Conservation (phyloP, 2,329 filamentous ascomycete genomes). For the Aspergillus transmontanensis region DNA sequence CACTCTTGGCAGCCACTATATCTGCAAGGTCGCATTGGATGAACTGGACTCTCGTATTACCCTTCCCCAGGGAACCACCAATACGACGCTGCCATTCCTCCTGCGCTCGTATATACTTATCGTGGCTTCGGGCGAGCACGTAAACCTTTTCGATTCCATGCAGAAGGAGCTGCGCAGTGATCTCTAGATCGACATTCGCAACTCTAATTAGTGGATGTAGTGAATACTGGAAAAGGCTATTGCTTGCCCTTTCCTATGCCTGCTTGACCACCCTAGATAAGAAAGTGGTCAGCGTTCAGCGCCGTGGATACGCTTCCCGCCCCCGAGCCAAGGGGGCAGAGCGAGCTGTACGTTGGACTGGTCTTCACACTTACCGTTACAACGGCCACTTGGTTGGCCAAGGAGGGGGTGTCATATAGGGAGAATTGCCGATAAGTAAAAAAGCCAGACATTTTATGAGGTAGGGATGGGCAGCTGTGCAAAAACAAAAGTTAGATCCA, state of each 20-base stretch:
- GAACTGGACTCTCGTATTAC: conserved; percentile 25
- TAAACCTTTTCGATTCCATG: conserved; percentile 32
- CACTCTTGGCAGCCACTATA: conserved; percentile 25
- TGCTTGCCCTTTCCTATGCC: conserved; percentile 30
- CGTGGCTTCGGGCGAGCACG: conserved; percentile 29
- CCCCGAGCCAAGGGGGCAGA: neutral
- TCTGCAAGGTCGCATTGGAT: conserved; percentile 35
- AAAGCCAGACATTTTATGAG: conserved; percentile 26
- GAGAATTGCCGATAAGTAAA: conserved; percentile 32
- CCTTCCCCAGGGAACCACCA: conserved; percentile 21
- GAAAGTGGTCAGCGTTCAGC: neutral
- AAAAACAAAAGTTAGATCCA: neutral
- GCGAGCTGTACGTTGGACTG: neutral
- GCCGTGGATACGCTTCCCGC: neutral
- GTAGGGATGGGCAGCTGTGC: neutral
- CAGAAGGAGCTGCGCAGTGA: conserved; percentile 33
- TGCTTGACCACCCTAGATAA: conserved; percentile 28
- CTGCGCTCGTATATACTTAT: conserved; percentile 26
- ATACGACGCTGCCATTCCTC: conserved; percentile 25
- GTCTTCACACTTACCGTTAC: conserved; percentile 27
- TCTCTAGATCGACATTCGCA: conserved; percentile 20
- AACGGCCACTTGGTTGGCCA: conserved; percentile 32
- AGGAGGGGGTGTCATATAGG: conserved; percentile 22
- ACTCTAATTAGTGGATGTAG: neutral
- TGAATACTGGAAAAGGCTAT: neutral